These are phyloP conservation scores for Amphibolis antarctica DNA, from an alignment of 106 monocot genomes.

Conservation along the genomic window DNA sequence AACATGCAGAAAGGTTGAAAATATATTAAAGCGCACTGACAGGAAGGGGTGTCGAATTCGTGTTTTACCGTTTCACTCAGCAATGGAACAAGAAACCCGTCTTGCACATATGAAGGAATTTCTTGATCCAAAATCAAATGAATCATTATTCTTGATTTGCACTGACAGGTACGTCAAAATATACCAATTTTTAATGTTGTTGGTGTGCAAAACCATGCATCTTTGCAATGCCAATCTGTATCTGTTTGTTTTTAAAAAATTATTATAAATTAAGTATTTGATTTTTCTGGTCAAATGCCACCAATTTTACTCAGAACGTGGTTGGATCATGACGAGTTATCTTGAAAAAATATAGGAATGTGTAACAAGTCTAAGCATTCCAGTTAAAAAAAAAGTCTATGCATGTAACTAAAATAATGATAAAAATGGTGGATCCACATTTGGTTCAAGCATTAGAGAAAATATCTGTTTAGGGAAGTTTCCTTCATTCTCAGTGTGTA, in stretches of 20 bases:
- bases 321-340: too few relatives aligned
- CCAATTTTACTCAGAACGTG: background rate
- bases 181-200: too few relatives aligned
- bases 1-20: conserved; percentile 96
- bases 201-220: too few relatives aligned
- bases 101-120: conserved; percentile 77
- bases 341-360: too few relatives aligned
- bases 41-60: conserved; percentile 45
- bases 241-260: background rate
- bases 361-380: too few relatives aligned
- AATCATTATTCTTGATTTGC: conserved; percentile 69
- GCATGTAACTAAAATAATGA: too few relatives aligned
- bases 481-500: too few relatives aligned
- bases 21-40: conserved; percentile 67
- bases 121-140: conserved; percentile 42
- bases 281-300: background rate
- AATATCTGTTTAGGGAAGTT: too few relatives aligned
- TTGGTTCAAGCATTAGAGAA: too few relatives aligned
- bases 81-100: conserved; percentile 59
- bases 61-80: conserved; percentile 82
- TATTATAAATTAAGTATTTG: too few relatives aligned
- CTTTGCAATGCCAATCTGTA: background rate
- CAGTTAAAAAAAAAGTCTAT: too few relatives aligned
- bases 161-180: conserved; percentile 70
- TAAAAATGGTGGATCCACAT: too few relatives aligned